Percentiles rank a stretch among this genome's conserved stretches.
These are phyloP conservation scores for Protomyces pachydermus DNA, from an alignment of 1,139 yeast species.

Conservation along the genomic window DNA sequence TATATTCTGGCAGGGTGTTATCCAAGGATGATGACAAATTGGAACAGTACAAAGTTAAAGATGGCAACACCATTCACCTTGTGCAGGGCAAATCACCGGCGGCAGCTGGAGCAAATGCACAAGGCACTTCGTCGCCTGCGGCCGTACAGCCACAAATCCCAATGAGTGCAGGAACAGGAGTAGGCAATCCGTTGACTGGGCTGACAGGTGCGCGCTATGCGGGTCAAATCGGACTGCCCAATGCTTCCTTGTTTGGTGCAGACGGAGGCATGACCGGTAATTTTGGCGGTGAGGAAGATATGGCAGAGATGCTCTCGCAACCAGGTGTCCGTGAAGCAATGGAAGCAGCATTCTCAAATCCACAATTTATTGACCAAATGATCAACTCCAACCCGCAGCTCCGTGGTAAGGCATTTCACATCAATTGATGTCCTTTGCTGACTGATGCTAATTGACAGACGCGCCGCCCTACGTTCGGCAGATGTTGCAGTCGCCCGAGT, in stretches of 20 bases:
- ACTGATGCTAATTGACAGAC: slow-evolving; percentile 44
- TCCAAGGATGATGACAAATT: slow-evolving; percentile 69
- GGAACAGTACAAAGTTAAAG: slow-evolving; percentile 69
- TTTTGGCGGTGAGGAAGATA: slow-evolving; percentile 64
- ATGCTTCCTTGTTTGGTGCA: slow-evolving; percentile 86
- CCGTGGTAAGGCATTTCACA: neutral
- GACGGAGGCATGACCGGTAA: slow-evolving; percentile 61
- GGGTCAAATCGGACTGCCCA: slow-evolving; percentile 75
- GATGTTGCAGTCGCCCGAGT: slow-evolving; percentile 75
- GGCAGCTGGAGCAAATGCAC: slow-evolving; percentile 34
- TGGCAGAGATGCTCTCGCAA: slow-evolving; percentile 42
- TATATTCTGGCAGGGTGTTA: slow-evolving; percentile 88
- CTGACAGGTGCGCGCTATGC: slow-evolving; percentile 94
- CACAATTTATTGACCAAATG: slow-evolving; percentile 75
- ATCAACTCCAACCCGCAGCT: slow-evolving; percentile 73
- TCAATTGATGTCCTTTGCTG: neutral
- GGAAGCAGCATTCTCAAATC: slow-evolving; percentile 60
- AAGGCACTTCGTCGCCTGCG: slow-evolving; percentile 40
- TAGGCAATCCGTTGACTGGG: slow-evolving; percentile 85
- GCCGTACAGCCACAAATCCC: slow-evolving; percentile 50
- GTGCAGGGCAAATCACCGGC: slow-evolving; percentile 58
- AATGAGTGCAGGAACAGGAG: slow-evolving; percentile 80
- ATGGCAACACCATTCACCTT: slow-evolving; percentile 82
- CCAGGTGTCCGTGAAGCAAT: slow-evolving; percentile 51
- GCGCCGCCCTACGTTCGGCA: slow-evolving; percentile 69